Percentiles rank a stretch among this genome's conserved stretches.
These are phyloP conservation scores for Larix sibirica DNA, from an alignment of 83 land plant genomes.

Conservation along the genomic window DNA sequence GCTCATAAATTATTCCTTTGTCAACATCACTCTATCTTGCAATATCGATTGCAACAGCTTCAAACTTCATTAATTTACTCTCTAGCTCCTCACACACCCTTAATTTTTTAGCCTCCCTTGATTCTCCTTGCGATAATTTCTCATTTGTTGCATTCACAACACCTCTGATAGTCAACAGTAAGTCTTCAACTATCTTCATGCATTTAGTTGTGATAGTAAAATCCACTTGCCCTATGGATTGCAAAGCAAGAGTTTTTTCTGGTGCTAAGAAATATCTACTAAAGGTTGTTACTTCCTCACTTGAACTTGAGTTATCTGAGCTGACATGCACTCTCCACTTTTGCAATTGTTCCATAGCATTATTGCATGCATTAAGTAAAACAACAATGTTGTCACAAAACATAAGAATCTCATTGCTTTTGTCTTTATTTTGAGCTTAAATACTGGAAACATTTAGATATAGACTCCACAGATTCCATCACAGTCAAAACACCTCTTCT, in stretches of 20 bases:
- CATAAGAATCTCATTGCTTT: background rate
- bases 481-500: no score
- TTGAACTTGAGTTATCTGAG: background rate
- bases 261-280: background rate
- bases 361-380: background rate
- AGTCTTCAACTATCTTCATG: background rate
- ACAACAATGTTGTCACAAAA: background rate
- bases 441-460: background rate
- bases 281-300: background rate
- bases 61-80: conserved; percentile 5
- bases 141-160: background rate
- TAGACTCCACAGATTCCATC: background rate
- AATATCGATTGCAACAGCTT: background rate
- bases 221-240: background rate
- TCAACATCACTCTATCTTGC: background rate
- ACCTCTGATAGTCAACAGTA: background rate
- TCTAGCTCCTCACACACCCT: background rate
- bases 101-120: background rate
- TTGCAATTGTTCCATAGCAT: background rate
- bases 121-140: background rate
- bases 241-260: background rate
- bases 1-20: conserved; percentile 30
- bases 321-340: background rate
- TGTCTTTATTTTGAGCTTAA: background rate
- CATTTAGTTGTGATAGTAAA: background rate